Evolutionary conservation across 1,284 basidiomycete genomes (phyloP), one percentile per base, ranked within the genome.

Genomic region (Porodaedalea pini): DNA sequence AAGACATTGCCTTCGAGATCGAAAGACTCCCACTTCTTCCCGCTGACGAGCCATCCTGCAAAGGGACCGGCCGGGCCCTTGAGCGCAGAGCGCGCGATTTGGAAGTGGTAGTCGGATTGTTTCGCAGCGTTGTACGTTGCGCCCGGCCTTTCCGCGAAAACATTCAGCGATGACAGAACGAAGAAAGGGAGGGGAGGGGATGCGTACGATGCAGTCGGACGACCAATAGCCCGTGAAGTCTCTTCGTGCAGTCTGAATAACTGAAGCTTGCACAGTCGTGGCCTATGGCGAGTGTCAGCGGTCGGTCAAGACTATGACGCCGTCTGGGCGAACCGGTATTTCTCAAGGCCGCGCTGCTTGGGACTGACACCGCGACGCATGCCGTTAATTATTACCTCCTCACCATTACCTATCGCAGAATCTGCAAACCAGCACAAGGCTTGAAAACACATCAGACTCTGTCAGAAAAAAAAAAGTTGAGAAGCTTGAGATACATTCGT

Each of bases 301-400:
- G 7, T 40, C 40, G 1, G 25, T 32, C 8, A 47, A 41, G 50
- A 44, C n/a, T 23, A 19, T 15, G 41, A 25, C 32, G 25, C 27
- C 6, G 15, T 15, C n/a, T n/a, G n/a, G 32, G 56, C 71, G 34
- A 57, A 87, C 90, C 84, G 80, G 48, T 80, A 83, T 67, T 83
- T 86, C 3, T 77, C 73, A 37, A 77, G 76, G 57, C 79, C 73
- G 23, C 84, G 77, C 63, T 88, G 81, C 65, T 88, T 91, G 0
- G 84, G 79, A 10, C 87, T 73, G 1, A 88, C 81, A 2, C 90
- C 90, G 43, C 90, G 82, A 63, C 80, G 84, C n/a, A 83, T 71
- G 1, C 90, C 90, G 61, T 88, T 89, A 62, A 88, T 88, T 52
- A 92, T 67, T 17, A 90, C 76, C 65, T 92, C 88, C 32, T 69